phyloP scores from a whole-genome alignment of 176 grass and related monocot genomes.

The Otatea glauca region DNA sequence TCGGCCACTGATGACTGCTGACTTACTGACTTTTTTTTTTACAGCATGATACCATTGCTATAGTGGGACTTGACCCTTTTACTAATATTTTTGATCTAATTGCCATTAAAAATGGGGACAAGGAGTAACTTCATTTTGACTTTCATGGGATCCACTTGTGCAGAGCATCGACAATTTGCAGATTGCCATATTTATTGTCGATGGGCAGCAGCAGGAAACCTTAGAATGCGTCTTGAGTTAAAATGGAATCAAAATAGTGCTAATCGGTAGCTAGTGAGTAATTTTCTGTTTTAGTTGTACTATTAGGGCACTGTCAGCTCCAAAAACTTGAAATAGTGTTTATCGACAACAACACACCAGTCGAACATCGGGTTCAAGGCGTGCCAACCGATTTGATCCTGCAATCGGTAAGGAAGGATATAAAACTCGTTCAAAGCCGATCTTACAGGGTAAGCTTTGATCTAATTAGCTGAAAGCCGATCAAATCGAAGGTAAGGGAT shows the following conservation, averaged over 20 bases:
- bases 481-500: too few species aligned
- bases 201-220: background rate
- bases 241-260: background rate
- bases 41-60: background rate
- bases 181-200: background rate
- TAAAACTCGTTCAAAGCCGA: too few species aligned
- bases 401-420: too few species aligned
- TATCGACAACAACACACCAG: too few species aligned
- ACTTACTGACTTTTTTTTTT: constrained; percentile 8
- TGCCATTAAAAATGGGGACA: constrained; percentile 38
- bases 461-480: too few species aligned
- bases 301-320: too few species aligned
- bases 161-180: background rate
- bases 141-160: constrained; percentile 39
- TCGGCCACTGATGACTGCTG: constrained; percentile 31
- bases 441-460: too few species aligned
- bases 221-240: too few species aligned
- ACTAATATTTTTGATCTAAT: constrained; percentile 1
- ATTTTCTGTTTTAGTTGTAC: background rate
- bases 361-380: too few species aligned
- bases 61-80: too few species aligned
- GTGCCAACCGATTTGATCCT: too few species aligned
- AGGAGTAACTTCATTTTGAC: constrained; percentile 44
- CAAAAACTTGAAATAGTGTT: too few species aligned
- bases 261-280: background rate